Evolutionary conservation across 75 land plant species (phyloP).

Genomic region (Picea glauca): DNA sequence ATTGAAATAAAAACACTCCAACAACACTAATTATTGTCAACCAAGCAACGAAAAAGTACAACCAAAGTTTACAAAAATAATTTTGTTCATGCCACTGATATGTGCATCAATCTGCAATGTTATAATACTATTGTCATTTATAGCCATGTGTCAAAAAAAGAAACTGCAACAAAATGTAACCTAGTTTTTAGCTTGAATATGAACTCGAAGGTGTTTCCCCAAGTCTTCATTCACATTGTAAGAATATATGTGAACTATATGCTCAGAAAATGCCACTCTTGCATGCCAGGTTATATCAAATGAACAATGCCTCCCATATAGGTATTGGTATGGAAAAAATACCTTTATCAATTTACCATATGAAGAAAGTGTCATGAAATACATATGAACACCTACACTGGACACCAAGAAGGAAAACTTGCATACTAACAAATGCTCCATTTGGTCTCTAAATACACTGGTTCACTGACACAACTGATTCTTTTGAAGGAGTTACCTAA

Average conservation of each 20-base stretch:
- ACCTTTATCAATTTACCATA: too few relatives aligned
- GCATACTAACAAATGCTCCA: constrained; percentile 23
- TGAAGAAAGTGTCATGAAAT: too few relatives aligned
- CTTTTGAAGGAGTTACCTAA: constrained; percentile 50
- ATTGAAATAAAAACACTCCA: too few relatives aligned
- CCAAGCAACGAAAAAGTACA: constrained; percentile 67
- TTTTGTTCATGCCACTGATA: constrained; percentile 68
- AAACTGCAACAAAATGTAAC: neutral
- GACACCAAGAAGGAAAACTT: too few relatives aligned
- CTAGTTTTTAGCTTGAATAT: neutral
- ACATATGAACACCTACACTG: too few relatives aligned
- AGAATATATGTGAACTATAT: constrained; percentile 42
- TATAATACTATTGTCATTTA: neutral
- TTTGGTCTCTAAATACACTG: constrained; percentile 80
- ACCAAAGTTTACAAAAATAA: constrained; percentile 60
- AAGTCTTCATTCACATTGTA: constrained; percentile 53
- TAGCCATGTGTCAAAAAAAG: neutral
- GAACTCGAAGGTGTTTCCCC: constrained; percentile 63
- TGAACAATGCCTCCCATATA: too few relatives aligned
- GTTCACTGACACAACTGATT: constrained; percentile 68
- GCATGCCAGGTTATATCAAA: neutral
- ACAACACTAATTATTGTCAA: constrained; percentile 33
- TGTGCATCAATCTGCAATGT: constrained; percentile 70
- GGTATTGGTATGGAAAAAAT: too few relatives aligned
- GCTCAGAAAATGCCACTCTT: constrained; percentile 92